A percentile compares a stretch with the other conserved stretches of the same genome.
Evolutionary conservation across 306 rosid species (phyloP).

Genomic region (Sophora flavescens): DNA sequence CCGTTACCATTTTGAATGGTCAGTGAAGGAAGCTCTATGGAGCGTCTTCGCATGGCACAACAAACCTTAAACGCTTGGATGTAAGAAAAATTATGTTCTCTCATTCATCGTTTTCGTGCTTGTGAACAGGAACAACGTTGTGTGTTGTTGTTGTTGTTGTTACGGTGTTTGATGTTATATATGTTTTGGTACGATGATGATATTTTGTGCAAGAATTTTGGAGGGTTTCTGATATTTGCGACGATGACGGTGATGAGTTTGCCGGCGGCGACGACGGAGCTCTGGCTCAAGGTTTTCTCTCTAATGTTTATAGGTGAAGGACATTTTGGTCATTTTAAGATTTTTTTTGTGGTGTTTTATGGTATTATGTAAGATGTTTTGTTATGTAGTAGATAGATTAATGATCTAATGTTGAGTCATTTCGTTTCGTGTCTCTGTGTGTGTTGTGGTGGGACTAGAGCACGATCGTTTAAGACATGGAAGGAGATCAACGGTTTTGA

Average conservation of each 20-base stretch:
- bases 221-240: slow-evolving; percentile 75
- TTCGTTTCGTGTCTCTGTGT: not conserved
- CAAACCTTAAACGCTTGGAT: slow-evolving; percentile 91
- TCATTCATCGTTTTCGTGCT: not conserved
- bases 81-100: slow-evolving; percentile 46
- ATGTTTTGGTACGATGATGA: not conserved
- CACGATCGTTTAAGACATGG: slow-evolving; percentile 40
- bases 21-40: slow-evolving; percentile 69
- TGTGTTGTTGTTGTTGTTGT: not conserved
- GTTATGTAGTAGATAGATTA: not conserved
- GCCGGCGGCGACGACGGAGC: slow-evolving; percentile 41
- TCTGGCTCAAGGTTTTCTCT: slow-evolving; percentile 48
- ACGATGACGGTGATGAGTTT: slow-evolving; percentile 62
- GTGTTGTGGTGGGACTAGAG: slow-evolving; percentile 52
- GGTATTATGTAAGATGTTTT: not conserved
- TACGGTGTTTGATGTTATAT: not conserved
- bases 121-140: not conserved
- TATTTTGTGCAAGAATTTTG: slow-evolving; percentile 63
- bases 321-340: slow-evolving; percentile 7
- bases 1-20: slow-evolving; percentile 88
- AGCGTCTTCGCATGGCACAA: slow-evolving; percentile 90
- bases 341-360: not conserved
- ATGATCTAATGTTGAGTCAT: not conserved
- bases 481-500: slow-evolving; percentile 54
- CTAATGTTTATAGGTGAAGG: slow-evolving; percentile 65